These are phyloP conservation scores for Ophiocordyceps camponoti-saundersi DNA, from an alignment of 2,329 filamentous ascomycete genomes.

Conservation along the genomic window DNA sequence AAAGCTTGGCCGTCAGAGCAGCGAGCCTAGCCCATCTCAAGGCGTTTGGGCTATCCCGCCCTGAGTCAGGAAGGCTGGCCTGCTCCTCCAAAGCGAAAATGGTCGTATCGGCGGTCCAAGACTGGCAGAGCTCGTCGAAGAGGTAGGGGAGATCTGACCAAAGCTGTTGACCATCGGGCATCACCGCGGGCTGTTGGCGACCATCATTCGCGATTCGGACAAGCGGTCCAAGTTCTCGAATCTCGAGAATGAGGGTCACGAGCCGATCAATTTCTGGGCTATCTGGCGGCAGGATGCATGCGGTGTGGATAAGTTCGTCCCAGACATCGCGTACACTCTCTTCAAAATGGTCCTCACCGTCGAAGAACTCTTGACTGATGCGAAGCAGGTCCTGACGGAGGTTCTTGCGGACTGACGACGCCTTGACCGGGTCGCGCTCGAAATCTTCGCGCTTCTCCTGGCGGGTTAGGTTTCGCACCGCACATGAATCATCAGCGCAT, in stretches of 20 bases:
- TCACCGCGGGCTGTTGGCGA: not conserved
- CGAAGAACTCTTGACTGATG: slow-evolving; percentile 1
- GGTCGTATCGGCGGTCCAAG: slow-evolving; percentile 1
- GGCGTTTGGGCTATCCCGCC: not conserved
- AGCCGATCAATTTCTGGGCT: slow-evolving; percentile 5
- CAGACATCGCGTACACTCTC: slow-evolving; percentile 3
- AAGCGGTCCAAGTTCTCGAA: slow-evolving; percentile 3
- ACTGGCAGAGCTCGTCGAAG: slow-evolving; percentile 1
- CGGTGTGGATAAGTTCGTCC: slow-evolving; percentile 5
- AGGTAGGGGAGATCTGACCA: slow-evolving; percentile 3
- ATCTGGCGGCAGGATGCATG: slow-evolving; percentile 2
- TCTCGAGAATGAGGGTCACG: slow-evolving; percentile 3
- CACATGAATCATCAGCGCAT: not conserved
- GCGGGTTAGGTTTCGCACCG: not conserved
- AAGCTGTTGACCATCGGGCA: slow-evolving; percentile 2
- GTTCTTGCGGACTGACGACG: not conserved
- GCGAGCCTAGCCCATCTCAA: not conserved
- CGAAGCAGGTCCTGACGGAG: slow-evolving; percentile 2
- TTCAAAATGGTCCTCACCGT: not conserved
- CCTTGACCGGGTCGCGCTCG: not conserved
- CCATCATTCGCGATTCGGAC: not conserved
- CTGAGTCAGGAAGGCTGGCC: not conserved
- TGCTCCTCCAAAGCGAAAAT: not conserved
- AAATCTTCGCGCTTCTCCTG: slow-evolving; percentile 2
- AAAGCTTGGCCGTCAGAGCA: slow-evolving; percentile 2